These are phyloP conservation scores for Pseudisothecium myosuroides DNA, from an alignment of 225 moss, liverwort and hornwort species.

Conservation along the genomic window DNA sequence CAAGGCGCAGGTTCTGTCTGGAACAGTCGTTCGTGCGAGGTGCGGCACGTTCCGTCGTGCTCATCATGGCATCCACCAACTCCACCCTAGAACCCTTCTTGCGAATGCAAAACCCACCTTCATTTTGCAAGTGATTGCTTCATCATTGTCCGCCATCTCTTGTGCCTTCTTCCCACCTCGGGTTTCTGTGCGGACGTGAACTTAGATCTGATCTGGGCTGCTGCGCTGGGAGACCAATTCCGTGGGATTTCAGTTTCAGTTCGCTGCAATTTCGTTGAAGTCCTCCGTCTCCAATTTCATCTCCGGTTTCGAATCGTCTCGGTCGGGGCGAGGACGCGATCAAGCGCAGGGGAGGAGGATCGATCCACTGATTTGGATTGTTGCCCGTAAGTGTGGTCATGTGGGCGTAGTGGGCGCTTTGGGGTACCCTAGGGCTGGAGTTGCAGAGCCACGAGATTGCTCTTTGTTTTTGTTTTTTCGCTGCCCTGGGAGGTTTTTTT, in stretches of 20 bases:
- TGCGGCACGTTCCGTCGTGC: not conserved
- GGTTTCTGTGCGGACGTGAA: not conserved
- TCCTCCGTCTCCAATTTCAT: not conserved
- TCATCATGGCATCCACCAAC: not conserved
- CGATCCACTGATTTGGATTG: not conserved
- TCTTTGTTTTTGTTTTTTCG: not conserved
- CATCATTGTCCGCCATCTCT: not conserved
- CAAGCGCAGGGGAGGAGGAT: not conserved
- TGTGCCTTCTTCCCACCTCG: not conserved
- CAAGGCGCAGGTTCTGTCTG: not conserved
- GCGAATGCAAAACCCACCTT: not conserved
- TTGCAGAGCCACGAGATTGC: not conserved
- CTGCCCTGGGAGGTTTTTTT: not conserved
- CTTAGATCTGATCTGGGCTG: not conserved
- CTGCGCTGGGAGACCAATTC: not conserved
- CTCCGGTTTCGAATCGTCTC: not conserved
- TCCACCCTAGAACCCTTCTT: not conserved
- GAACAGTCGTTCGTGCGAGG: not conserved
- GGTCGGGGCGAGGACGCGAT: not conserved
- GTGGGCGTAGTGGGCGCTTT: not conserved
- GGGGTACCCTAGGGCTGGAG: not conserved
- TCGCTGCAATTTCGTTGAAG: not conserved
- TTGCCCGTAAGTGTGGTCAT: not conserved
- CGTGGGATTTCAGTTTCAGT: not conserved
- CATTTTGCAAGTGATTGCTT: not conserved